Conservation (phyloP, 495 filamentous ascomycete genomes). For the Sphaerosporella brunnea region DNA sequence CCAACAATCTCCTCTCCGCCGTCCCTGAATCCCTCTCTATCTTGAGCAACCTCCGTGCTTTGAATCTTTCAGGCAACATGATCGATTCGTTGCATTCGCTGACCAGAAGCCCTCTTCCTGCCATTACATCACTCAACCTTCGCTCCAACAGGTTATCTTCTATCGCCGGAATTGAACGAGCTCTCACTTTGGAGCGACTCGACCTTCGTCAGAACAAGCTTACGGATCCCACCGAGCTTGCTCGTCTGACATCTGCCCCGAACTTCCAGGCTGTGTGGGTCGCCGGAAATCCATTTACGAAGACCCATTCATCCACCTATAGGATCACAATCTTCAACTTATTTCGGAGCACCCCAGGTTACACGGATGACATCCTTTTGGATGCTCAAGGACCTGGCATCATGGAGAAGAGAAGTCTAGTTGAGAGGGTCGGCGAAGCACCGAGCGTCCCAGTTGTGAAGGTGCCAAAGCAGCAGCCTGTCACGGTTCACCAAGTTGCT, state of each 20-base stretch:
- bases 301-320: constrained; percentile 59
- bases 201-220: constrained; percentile 86
- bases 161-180: constrained; percentile 74
- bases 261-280: constrained; percentile 87
- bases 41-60: constrained; percentile 61
- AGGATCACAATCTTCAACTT: constrained; percentile 87
- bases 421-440: constrained; percentile 63
- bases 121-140: constrained; percentile 83
- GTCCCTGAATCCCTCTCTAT: constrained; percentile 76
- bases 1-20: constrained; percentile 74
- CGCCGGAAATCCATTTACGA: constrained; percentile 72
- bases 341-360: constrained; percentile 82
- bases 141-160: constrained; percentile 76
- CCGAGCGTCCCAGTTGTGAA: constrained; percentile 60
- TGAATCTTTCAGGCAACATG: constrained; percentile 94
- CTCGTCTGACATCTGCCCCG: constrained; percentile 73
- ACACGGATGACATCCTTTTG: constrained; percentile 75
- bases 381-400: constrained; percentile 66
- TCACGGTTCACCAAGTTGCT: constrained; percentile 46
- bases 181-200: constrained; percentile 71
- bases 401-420: constrained; percentile 63
- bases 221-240: constrained; percentile 75
- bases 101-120: constrained; percentile 68
- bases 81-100: constrained; percentile 86
- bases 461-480: constrained; percentile 35